phyloP scores from a whole-genome alignment of 768 basidiomycete genomes.

The Pluteus cervinus region DNA sequence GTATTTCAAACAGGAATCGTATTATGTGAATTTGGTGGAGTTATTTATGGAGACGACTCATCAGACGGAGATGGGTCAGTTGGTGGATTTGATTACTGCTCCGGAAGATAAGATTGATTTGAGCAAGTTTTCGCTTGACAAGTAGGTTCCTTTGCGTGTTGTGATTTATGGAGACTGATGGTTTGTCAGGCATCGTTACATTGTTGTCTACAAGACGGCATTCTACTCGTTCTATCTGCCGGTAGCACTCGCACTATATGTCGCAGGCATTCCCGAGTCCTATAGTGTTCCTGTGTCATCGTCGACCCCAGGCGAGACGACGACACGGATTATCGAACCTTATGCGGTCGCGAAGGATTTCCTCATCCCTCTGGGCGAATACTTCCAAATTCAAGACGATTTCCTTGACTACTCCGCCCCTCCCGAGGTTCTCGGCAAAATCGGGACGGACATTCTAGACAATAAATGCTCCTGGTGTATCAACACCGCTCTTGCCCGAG shows the following conservation, averaged over 20 bases:
- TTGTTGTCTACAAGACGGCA: slow-evolving; percentile 96
- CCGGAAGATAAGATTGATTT: slow-evolving; percentile 88
- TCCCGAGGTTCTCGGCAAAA: slow-evolving; percentile 90
- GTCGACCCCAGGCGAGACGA: slow-evolving; percentile 6
- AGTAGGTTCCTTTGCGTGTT: slow-evolving; percentile 35
- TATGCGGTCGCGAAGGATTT: slow-evolving; percentile 76
- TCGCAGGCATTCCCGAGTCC: slow-evolving; percentile 55
- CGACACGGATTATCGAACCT: slow-evolving; percentile 34
- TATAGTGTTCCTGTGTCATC: slow-evolving; percentile 26
- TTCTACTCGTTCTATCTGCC: slow-evolving; percentile 99
- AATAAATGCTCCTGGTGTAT: slow-evolving; percentile 99
- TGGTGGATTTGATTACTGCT: slow-evolving; percentile 94
- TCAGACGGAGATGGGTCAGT: slow-evolving; percentile 94
- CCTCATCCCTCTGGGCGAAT: slow-evolving; percentile 89
- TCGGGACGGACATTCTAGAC: slow-evolving; percentile 97
- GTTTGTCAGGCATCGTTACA: slow-evolving; percentile 70
- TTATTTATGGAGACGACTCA: slow-evolving; percentile 87
- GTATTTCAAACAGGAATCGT: slow-evolving; percentile 74
- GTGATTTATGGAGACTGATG: background rate
- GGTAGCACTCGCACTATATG: slow-evolving; percentile 88
- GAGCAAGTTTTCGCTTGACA: slow-evolving; percentile 79
- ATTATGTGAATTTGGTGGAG: slow-evolving; percentile 88
- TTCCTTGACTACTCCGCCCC: slow-evolving; percentile 90
- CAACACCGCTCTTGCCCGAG: slow-evolving; percentile 72
- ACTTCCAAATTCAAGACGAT: slow-evolving; percentile 99